Conservation (phyloP, 331 rosid species). For the Acacia pycnantha region DNA sequence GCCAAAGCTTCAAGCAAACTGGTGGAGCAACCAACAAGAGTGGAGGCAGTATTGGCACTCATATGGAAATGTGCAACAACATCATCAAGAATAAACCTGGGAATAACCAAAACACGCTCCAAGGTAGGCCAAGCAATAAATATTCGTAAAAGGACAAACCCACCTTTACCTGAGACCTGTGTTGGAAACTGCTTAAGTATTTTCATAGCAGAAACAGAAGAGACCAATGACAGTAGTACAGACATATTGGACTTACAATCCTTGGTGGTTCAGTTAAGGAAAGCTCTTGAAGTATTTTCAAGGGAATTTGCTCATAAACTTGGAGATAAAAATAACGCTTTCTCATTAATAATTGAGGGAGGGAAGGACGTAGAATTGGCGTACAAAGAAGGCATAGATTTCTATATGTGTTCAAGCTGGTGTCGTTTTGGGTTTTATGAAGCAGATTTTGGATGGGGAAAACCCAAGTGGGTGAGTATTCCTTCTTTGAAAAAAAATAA, state of each 20-base stretch:
- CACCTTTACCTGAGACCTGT: constrained; percentile 14
- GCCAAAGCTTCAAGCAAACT: not conserved
- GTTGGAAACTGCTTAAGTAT: constrained; percentile 10
- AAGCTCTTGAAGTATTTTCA: not conserved
- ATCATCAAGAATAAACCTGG: not conserved
- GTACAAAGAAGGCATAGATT: not conserved
- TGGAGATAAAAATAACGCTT: constrained; percentile 6
- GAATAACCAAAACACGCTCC: not conserved
- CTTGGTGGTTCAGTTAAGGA: constrained; percentile 23
- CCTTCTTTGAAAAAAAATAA: not conserved
- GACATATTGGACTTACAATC: not conserved
- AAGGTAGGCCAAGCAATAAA: constrained; percentile 1
- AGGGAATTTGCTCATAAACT: not conserved
- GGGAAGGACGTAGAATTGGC: not conserved
- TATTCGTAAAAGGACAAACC: constrained; percentile 17
- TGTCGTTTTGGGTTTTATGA: constrained; percentile 1
- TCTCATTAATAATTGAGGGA: not conserved
- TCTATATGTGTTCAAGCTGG: constrained; percentile 1
- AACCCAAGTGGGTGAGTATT: constrained; percentile 11
- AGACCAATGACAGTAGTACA: not conserved
- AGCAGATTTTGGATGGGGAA: constrained; percentile 24
- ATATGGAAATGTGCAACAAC: constrained; percentile 20
- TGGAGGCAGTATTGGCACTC: constrained; percentile 16
- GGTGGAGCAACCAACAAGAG: constrained; percentile 14
- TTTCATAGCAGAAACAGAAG: not conserved